These are phyloP conservation scores for Mallotus nudiflorus DNA, from an alignment of 345 rosid species.

Conservation along the genomic window DNA sequence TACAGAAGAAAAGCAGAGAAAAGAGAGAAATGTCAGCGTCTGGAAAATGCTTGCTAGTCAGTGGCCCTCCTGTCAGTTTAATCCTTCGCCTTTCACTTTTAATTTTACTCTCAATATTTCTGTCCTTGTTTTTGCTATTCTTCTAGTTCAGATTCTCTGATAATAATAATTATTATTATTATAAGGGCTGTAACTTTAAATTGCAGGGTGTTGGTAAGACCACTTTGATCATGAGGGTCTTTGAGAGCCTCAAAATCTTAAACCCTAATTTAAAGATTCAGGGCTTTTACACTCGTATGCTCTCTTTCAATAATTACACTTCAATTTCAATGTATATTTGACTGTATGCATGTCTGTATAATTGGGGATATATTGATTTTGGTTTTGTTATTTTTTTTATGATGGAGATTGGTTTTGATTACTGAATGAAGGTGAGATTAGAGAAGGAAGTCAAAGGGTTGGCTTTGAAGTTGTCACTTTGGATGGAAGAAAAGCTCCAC, in stretches of 20 bases:
- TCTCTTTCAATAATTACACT: neutral
- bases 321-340: neutral
- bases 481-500: constrained; percentile 58
- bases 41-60: constrained; percentile 20
- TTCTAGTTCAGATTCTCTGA: neutral
- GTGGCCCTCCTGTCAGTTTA: constrained; percentile 21
- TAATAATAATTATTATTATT: no score
- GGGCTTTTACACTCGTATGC: constrained; percentile 63
- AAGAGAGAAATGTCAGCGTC: constrained; percentile 8
- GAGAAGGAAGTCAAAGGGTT: constrained; percentile 54
- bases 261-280: constrained; percentile 55
- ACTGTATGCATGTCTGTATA: neutral
- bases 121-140: neutral
- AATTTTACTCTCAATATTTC: neutral
- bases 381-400: neutral
- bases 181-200: neutral
- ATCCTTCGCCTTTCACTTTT: no score
- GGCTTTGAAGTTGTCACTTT: constrained; percentile 64
- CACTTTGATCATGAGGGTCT: constrained; percentile 58
- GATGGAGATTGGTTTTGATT: neutral
- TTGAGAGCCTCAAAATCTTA: constrained; percentile 47
- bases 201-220: constrained; percentile 75
- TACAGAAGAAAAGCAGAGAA: no score
- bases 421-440: constrained; percentile 42
- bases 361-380: neutral